Percentiles rank a stretch among this genome's conserved stretches.
These are phyloP conservation scores for Pseudogymnoascus verrucosus DNA, from an alignment of 2,329 filamentous ascomycete genomes.

Conservation along the genomic window DNA sequence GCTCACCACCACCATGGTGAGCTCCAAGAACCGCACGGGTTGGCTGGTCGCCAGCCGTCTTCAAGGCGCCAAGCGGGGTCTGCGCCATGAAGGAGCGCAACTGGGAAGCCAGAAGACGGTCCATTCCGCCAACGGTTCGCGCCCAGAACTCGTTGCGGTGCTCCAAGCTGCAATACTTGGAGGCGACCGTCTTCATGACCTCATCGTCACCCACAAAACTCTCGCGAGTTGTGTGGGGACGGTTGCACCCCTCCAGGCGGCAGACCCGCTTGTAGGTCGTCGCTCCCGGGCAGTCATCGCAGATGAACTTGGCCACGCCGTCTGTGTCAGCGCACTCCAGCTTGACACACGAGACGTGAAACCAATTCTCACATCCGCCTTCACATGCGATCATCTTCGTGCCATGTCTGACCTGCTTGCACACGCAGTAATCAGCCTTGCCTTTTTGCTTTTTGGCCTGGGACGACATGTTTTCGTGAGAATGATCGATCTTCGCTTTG, in stretches of 20 bases:
- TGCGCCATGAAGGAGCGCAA: not conserved
- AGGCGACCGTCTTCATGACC: conserved; percentile 14
- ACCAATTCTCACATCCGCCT: conserved; percentile 28
- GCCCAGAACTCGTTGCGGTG: conserved; percentile 19
- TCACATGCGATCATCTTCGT: conserved; percentile 29
- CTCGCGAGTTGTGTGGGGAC: not conserved
- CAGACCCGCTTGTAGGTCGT: conserved; percentile 28
- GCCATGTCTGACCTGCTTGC: conserved; percentile 27
- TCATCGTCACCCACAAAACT: conserved; percentile 18
- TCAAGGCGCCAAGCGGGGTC: not conserved
- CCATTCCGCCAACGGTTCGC: not conserved
- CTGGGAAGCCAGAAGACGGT: not conserved
- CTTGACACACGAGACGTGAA: conserved; percentile 26
- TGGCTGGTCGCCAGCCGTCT: not conserved
- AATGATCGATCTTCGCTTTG: not conserved
- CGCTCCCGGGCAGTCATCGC: conserved; percentile 21
- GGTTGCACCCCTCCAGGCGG: conserved; percentile 15
- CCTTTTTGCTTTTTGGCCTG: not conserved
- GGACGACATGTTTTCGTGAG: not conserved
- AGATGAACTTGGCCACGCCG: conserved; percentile 23
- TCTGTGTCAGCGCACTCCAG: conserved; percentile 21
- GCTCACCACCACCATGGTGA: not conserved
- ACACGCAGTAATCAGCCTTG: conserved; percentile 24
- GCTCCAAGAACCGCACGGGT: not conserved
- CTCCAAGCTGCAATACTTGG: conserved; percentile 28